Conservation (phyloP, 2,329 filamentous ascomycete species). For the Colletotrichum gigasporum region DNA sequence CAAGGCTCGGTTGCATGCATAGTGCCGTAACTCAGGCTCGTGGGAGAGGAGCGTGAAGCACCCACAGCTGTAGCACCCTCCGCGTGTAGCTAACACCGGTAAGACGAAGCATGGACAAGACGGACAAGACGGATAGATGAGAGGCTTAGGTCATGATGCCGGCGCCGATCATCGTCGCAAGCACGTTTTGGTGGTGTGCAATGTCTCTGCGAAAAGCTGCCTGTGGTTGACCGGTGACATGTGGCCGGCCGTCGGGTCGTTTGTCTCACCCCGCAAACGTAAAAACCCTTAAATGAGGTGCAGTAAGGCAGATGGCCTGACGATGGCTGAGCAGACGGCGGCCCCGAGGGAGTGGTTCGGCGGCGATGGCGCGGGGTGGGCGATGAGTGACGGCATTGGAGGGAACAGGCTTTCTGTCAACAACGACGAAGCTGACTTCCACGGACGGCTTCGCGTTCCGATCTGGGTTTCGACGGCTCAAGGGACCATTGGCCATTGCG, state of each 20-base stretch:
- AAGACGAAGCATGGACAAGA: constrained; percentile 4
- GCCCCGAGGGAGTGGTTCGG: constrained; percentile 20
- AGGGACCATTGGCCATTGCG: constrained; percentile 5
- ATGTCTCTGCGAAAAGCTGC: background rate
- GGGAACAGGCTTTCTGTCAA: background rate
- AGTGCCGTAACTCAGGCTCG: constrained; percentile 28
- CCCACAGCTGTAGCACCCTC: too few species aligned
- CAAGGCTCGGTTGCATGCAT: constrained; percentile 25
- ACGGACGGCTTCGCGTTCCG: background rate
- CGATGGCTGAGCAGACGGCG: background rate
- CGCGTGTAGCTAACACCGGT: background rate
- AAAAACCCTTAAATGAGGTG: background rate
- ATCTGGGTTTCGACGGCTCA: constrained; percentile 6
- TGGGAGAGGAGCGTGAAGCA: background rate
- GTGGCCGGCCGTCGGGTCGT: background rate
- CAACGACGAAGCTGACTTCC: constrained; percentile 2
- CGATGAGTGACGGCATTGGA: constrained; percentile 14
- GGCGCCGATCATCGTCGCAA: constrained; percentile 16
- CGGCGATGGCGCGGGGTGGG: constrained; percentile 1
- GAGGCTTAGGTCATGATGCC: constrained; percentile 19
- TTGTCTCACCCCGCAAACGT: constrained; percentile 5
- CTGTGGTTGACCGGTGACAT: background rate
- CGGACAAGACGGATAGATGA: constrained; percentile 16
- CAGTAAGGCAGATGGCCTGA: background rate
- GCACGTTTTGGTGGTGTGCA: constrained; percentile 9